Base-by-base conservation (phyloP, 805 yeast species). In the Wickerhamomyces canadensis region DNA sequence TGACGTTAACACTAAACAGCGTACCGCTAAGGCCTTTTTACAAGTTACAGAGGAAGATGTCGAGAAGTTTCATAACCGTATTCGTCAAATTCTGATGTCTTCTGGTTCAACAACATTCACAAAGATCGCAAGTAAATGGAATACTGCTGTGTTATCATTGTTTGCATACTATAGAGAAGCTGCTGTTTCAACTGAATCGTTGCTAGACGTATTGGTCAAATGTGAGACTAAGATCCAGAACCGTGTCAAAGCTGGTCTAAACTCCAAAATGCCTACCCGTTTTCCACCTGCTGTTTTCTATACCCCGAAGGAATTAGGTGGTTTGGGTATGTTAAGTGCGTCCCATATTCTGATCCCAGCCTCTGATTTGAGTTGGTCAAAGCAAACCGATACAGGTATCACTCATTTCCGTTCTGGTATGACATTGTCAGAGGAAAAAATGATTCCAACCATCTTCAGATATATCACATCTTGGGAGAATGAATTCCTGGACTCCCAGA, bases 201-300 rank as follows among this genome's bases (percentile, higher is more conserved):
- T 93, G 24, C 65, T 93, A 10, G 96, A 89, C 55, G 67, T 78
- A 4, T 65, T 93, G 33, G 99, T 93, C 10, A 86, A 84, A 52
- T 77, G 94, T 47, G 99, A 93, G 54, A 89, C 96, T 0, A 81
- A 84, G 53, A 82, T 93, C 31, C 99, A 93, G 61, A 93, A 89
- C 37, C 72, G 95, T 47, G 96, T 93, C 15, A 93, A 93, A 56
- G 74, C 91, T 65, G 98, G 98, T 0, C 69, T 93, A 43, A 93
- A 93, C 52, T 91, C 98, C 12, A 93, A 93, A 61, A 93, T 93
- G 99, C 99, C 99, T 1, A 80, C 96, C 0, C 70, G 99, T 38
- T 93, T 93, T 63, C 99, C 99, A 4, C 99, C 98, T 0, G 97
- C 97, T 4, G 98, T 93, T 0, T 93, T 93, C 53, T 93, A 93